Base-by-base conservation (phyloP, 2,329 filamentous ascomycete genomes). In the Arachnomyces sp. region DNA sequence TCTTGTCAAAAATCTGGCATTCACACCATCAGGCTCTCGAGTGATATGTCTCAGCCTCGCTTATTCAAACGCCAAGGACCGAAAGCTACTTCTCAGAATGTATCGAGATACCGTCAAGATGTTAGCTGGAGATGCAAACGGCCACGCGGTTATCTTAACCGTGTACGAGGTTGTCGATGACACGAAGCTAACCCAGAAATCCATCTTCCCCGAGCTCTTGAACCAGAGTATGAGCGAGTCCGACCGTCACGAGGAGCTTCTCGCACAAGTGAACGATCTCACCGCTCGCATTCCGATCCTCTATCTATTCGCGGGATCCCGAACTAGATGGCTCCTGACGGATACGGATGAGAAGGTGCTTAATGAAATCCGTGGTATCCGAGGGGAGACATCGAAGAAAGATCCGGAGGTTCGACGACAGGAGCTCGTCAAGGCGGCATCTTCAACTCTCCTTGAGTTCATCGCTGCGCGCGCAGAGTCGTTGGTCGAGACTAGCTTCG, bases 91-190 rank as follows among this genome's bases (percentile, higher is more conserved):
- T 42, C 70, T 96, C 37, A 87, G 83, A 64, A 82, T 82, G 38
- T 95, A 87, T 76, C 93, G 94, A 60, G 88, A 94, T 50, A 92
- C 82, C 8, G 78, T 93, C 49, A 81, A 89, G 57, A 70, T 84
- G 48, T 86, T 98, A 77, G 85, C 88, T 2, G 80, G 77, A 35
- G 90, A 98, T 56, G 61, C 72, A 5, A 65, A 89, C 54, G 92
- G 80, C 2, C 87, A 94, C 57, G 72, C 82, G 46, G 76, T 96
- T 39, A 77, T 98, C 28, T 73, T 96, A 40, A 75, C 88, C 2
- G 86, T 87, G 1, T 88, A 89, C 58, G 92, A 96, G 54, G 81
- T 94, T 36, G 80, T 94, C 36, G 92, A 98, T 53, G 92, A 98
- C 60, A 98, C 92, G 7, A 89, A 93, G 49, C 72, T 94, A 55